A percentile compares a stretch with the other conserved stretches of the same genome.
Evolutionary conservation across 75 land plant species (phyloP).

Genomic region (Pinus albicaulis): DNA sequence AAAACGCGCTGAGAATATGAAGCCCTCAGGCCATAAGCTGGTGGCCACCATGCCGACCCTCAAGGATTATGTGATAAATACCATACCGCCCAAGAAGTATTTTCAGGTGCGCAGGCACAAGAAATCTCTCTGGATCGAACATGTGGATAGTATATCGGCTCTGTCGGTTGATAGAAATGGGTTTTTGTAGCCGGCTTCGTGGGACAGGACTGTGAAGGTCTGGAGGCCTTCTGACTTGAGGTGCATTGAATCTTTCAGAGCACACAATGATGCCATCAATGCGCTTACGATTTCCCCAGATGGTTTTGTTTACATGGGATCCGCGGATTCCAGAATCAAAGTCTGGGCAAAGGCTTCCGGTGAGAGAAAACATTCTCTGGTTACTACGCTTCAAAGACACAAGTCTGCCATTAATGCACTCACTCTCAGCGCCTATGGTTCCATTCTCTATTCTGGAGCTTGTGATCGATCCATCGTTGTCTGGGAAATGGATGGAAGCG

Average conservation of each 20-base stretch:
- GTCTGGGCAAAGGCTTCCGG: slow-evolving; percentile 21
- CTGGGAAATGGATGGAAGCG: slow-evolving; percentile 42
- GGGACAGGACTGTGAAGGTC: slow-evolving; percentile 77
- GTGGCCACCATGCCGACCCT: slow-evolving; percentile 40
- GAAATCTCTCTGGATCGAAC: slow-evolving; percentile 64
- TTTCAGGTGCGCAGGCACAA: slow-evolving; percentile 65
- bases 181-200: slow-evolving; percentile 69
- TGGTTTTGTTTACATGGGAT: slow-evolving; percentile 44
- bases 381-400: slow-evolving; percentile 50
- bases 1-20: slow-evolving; percentile 10
- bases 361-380: slow-evolving; percentile 20
- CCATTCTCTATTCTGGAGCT: slow-evolving; percentile 60
- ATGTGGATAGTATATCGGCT: slow-evolving; percentile 61
- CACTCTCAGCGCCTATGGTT: slow-evolving; percentile 45
- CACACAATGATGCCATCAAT: slow-evolving; percentile 64
- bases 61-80: slow-evolving; percentile 8
- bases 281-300: slow-evolving; percentile 36
- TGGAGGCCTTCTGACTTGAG: slow-evolving; percentile 65
- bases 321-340: slow-evolving; percentile 44
- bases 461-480: slow-evolving; percentile 56
- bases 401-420: slow-evolving; percentile 66
- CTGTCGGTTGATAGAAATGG: slow-evolving; percentile 35
- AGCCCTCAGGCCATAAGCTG: slow-evolving; percentile 15
- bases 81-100: slow-evolving; percentile 37
- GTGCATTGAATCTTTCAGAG: slow-evolving; percentile 47